phyloP scores from a whole-genome alignment of 805 yeast genomes.

The Yarrowia osloensis region DNA sequence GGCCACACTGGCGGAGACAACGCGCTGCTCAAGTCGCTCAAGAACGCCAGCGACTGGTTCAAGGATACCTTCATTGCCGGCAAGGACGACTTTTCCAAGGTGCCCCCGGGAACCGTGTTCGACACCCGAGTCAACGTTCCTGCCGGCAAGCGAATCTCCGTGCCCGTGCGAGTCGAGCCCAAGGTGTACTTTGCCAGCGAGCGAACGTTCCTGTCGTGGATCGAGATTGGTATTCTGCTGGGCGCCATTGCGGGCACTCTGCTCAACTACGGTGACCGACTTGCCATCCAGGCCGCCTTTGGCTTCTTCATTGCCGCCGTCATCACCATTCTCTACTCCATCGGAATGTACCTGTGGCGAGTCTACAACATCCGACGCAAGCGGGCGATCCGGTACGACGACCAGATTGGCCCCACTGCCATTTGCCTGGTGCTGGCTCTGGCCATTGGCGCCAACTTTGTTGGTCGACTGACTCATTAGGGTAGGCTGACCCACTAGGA shows the following conservation, averaged over 20 bases:
- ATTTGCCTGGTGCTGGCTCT: constrained; percentile 74
- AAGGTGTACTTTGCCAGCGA: constrained; percentile 99
- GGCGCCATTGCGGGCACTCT: constrained; percentile 88
- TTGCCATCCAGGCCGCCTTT: constrained; percentile 76
- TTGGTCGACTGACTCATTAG: constrained; percentile 40
- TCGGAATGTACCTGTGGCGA: constrained; percentile 75
- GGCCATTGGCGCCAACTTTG: constrained; percentile 55
- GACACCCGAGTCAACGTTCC: constrained; percentile 68
- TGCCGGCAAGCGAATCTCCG: constrained; percentile 82
- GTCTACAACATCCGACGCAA: constrained; percentile 79
- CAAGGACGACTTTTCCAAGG: constrained; percentile 54
- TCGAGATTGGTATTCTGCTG: constrained; percentile 82
- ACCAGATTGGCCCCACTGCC: constrained; percentile 80
- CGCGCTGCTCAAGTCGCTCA: constrained; percentile 30
- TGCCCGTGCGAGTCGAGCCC: constrained; percentile 96
- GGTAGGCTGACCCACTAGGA: too few relatives aligned
- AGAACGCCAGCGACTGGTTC: constrained; percentile 35
- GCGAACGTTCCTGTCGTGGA: constrained; percentile 91
- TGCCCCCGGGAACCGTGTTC: constrained; percentile 66
- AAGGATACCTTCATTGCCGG: constrained; percentile 43
- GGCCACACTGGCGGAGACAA: background rate
- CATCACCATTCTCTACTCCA: constrained; percentile 69
- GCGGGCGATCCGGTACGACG: constrained; percentile 82
- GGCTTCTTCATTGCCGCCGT: constrained; percentile 85
- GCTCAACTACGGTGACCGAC: constrained; percentile 76